phyloP scores from a whole-genome alignment of 2,329 filamentous ascomycete species.

The Talaromyces sp. region DNA sequence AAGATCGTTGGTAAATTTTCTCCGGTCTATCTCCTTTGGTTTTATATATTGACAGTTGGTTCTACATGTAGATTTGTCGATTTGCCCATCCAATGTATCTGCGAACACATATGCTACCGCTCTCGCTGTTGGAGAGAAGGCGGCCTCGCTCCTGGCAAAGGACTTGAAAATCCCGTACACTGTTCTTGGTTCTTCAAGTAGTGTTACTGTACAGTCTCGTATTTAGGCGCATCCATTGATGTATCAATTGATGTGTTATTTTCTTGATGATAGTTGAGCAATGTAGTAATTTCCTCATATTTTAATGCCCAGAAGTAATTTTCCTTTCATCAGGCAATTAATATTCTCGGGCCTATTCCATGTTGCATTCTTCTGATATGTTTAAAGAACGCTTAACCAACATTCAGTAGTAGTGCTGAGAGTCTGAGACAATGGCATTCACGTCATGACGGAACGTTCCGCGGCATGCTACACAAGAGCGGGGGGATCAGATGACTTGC shows the following conservation, averaged over 20 bases:
- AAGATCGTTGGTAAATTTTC: slow-evolving; percentile 7
- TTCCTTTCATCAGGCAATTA: background rate
- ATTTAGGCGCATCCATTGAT: background rate
- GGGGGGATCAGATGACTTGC: background rate
- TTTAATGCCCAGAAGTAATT: background rate
- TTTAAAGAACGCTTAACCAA: too few species aligned
- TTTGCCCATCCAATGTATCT: slow-evolving; percentile 30
- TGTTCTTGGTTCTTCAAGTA: background rate
- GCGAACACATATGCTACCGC: slow-evolving; percentile 44
- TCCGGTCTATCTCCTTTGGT: background rate
- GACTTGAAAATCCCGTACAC: slow-evolving; percentile 18
- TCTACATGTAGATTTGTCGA: slow-evolving; percentile 21
- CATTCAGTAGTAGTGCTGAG: too few species aligned
- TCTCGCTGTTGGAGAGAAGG: slow-evolving; percentile 42
- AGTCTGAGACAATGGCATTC: background rate
- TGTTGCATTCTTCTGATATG: background rate
- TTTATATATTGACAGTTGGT: background rate
- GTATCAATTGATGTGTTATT: background rate
- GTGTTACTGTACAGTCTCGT: background rate
- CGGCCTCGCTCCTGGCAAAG: slow-evolving; percentile 26
- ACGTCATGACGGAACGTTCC: background rate
- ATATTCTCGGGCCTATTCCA: background rate
- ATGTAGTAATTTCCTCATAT: background rate
- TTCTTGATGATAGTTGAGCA: background rate
- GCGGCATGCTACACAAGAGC: background rate